Base-by-base conservation (phyloP, 2,329 filamentous ascomycete species). In the Tolypocladium nubicola region DNA sequence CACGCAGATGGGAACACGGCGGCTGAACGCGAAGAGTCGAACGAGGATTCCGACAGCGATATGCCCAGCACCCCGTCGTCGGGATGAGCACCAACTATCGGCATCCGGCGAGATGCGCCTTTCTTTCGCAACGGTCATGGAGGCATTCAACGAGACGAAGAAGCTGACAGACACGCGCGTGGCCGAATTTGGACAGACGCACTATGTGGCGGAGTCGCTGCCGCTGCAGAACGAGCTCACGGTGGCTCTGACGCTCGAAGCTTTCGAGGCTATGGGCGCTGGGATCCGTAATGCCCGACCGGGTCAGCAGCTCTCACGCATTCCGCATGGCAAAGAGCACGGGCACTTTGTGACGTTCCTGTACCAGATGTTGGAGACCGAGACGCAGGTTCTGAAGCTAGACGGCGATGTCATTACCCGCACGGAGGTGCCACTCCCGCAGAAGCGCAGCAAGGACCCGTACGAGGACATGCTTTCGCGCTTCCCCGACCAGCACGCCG, bases 321-420 rank as follows among this genome's bases (percentile, higher is more conserved):
- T 57, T 33, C 30, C 56, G 4, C 39, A 55, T 21, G 40, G 39
- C 14, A 47, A 47, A 19, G 16, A 49, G 8, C 50, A 54, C 21
- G 23, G 2, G 14, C 45, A 50, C 30, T 43, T 56, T 9, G 47
- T 56, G 4, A 45, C n/a, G 19, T 35, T 30, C 37, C 35, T 59
- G n/a, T 59, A 59, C 45, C 9, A 35, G 14, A 57, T 57, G 50
- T 33, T 59, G 26, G 57, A 54, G 23, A 41, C 55, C n/a, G 58
- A 59, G 37, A 56, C 57, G 19, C 50, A 52, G 13, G 39, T 58
- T 6, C 37, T 61, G 21, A 57, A 54, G 3, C 14, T 61, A 7
- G 43, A 58, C 4, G 58, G 52, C 4, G 50, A 49, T 21, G 45
- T 35, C 35, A 58, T 57, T 9, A 59, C 57, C 2, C 38, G 59